Base-by-base conservation (phyloP, 257 asterid species). In the Nicotiana obtusifolia region DNA sequence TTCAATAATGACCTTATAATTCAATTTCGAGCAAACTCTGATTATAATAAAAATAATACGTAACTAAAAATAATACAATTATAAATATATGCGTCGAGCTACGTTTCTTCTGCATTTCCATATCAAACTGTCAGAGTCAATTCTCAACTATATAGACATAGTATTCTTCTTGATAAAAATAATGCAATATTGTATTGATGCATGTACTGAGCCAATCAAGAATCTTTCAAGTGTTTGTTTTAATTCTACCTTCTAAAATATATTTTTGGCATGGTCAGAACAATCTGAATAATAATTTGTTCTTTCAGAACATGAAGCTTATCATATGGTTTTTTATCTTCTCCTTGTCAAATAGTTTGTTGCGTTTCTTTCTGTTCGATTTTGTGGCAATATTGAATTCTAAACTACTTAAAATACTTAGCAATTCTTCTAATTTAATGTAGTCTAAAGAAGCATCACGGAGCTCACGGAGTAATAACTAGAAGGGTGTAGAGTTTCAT, bases 401-500 rank as follows among this genome's bases (percentile, higher is more conserved):
- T 47, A 11, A 47, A 2, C 3, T 69, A 14, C 16, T 57, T 14
- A 33, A 7, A 11, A 47, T 53, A 16, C 2, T 20, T 26, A 26
- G 8, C 15, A n/a, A 19, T 30, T 28, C 41, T 68, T 71, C 6
- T 7, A 41, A 41, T 22, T 53, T 9, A 77, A 26, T 80, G 61
- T 92, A 92, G 97, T 47, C 0, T 26, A 26, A 26, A 26, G 28
- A 26, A 26, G 28, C 28, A 26, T 26, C 28, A 26, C 1, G 28
- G 28, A 0, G 28, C 28, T 26, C 1, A 26, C 28, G 28, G 1
- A 26, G 28, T 26, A 26, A 26, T 26, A 26, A 26, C 28, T 26
- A 26, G 1, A 26, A 26, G 28, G 28, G 28, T 26, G 28, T 26
- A 26, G 28, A 26, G 1, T 26, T 26, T 26, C 28, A 26, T 26